These are phyloP conservation scores for Termitomyces sp. DNA, from an alignment of 1,284 basidiomycete species.

Conservation along the genomic window DNA sequence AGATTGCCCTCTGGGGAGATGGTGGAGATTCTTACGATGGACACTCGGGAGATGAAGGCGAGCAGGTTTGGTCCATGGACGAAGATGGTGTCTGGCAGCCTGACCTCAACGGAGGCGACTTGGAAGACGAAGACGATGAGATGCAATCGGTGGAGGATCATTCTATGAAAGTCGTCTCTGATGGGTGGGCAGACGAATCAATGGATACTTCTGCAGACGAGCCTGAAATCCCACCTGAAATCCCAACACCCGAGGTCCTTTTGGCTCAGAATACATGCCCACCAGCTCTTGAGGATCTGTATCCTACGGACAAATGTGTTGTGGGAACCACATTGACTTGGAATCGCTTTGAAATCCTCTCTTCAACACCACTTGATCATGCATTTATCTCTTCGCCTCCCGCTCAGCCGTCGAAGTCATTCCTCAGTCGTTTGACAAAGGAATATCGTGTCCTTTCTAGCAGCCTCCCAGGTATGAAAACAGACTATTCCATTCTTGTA, in stretches of 20 bases:
- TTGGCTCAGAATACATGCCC: neutral
- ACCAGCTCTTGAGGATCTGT: neutral
- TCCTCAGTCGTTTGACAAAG: slow-evolving; percentile 70
- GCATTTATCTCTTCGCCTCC: slow-evolving; percentile 64
- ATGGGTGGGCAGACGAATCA: slow-evolving; percentile 17
- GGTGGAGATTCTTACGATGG: slow-evolving; percentile 39
- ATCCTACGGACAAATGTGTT: neutral
- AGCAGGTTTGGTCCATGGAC: slow-evolving; percentile 50
- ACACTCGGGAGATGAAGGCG: slow-evolving; percentile 29
- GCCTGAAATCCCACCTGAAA: slow-evolving; percentile 4
- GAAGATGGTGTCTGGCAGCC: slow-evolving; percentile 45
- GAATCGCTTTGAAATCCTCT: slow-evolving; percentile 74
- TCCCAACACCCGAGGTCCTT: neutral
- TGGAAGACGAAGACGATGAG: slow-evolving; percentile 37
- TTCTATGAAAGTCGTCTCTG: slow-evolving; percentile 23
- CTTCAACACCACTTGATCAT: slow-evolving; percentile 75
- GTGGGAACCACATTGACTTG: slow-evolving; percentile 37
- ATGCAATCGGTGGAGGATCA: slow-evolving; percentile 30
- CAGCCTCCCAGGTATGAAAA: slow-evolving; percentile 70
- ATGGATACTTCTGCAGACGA: slow-evolving; percentile 2
- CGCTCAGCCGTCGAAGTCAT: slow-evolving; percentile 64
- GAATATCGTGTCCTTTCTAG: slow-evolving; percentile 80
- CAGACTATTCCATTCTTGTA: slow-evolving; percentile 6
- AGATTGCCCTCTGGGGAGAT: slow-evolving; percentile 58
- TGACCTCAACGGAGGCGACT: slow-evolving; percentile 30